Conservation (phyloP, 257 asterid species). For the Striga asiatica region DNA sequence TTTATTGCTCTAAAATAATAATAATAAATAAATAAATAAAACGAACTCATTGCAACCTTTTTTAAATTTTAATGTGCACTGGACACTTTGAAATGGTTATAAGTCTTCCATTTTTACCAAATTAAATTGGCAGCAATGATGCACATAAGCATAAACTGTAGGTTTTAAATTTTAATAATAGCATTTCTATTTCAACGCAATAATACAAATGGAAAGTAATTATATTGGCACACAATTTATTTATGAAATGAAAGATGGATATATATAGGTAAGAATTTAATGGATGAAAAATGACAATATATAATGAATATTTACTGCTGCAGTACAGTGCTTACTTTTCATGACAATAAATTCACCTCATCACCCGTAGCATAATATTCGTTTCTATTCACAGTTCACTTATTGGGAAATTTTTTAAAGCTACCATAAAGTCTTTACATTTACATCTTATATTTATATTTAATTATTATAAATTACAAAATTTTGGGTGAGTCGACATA, state of each 20-base stretch:
- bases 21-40: too few relatives aligned
- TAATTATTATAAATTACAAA: too few relatives aligned
- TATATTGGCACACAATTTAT: background rate
- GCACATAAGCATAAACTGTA: background rate
- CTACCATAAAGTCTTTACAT: too few relatives aligned
- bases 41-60: too few relatives aligned
- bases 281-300: background rate
- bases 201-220: background rate
- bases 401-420: too few relatives aligned
- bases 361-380: background rate
- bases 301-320: background rate
- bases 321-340: background rate
- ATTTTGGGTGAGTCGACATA: too few relatives aligned
- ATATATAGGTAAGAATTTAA: background rate
- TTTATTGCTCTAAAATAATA: too few relatives aligned
- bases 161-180: background rate
- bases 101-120: too few relatives aligned
- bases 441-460: too few relatives aligned
- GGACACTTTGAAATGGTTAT: too few relatives aligned
- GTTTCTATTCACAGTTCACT: background rate
- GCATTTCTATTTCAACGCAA: background rate
- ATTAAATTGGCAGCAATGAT: too few relatives aligned
- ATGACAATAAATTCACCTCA: background rate
- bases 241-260: background rate
- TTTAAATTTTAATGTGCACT: too few relatives aligned